These are phyloP conservation scores for Heteromeles arbutifolia DNA, from an alignment of 306 rosid genomes.

Conservation along the genomic window DNA sequence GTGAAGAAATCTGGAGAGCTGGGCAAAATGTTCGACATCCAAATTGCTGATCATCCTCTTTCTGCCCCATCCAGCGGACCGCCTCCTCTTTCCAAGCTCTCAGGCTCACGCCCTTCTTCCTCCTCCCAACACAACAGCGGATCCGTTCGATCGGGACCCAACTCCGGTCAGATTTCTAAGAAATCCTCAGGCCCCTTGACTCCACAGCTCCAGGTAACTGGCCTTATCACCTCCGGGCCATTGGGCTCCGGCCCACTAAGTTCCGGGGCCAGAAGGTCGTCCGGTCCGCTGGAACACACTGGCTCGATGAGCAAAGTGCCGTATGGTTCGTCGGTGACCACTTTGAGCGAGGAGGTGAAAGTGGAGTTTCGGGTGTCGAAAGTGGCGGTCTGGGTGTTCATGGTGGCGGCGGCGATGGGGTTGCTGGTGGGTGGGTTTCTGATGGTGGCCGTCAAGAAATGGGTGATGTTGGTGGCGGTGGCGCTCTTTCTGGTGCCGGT, in stretches of 20 bases:
- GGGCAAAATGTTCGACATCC: slow-evolving; percentile 82
- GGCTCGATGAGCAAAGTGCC: slow-evolving; percentile 46
- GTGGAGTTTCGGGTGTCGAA: slow-evolving; percentile 71
- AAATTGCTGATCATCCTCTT: slow-evolving; percentile 23
- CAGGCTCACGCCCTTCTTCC: slow-evolving; percentile 45
- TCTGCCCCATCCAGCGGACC: slow-evolving; percentile 13
- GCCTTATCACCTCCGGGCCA: slow-evolving; percentile 63
- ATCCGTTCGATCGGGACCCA: slow-evolving; percentile 77
- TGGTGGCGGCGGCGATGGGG: slow-evolving; percentile 71
- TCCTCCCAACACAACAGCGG: slow-evolving; percentile 69
- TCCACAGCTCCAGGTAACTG: slow-evolving; percentile 55
- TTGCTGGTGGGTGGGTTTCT: slow-evolving; percentile 82
- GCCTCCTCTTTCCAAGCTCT: slow-evolving; percentile 33
- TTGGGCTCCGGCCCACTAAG: slow-evolving; percentile 75
- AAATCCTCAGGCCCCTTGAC: slow-evolving; percentile 21
- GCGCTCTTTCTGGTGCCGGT: slow-evolving; percentile 49
- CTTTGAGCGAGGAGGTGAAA: slow-evolving; percentile 51
- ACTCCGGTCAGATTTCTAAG: slow-evolving; percentile 48
- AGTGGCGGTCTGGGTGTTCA: slow-evolving; percentile 63
- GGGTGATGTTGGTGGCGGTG: slow-evolving; percentile 52
- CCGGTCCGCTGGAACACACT: slow-evolving; percentile 39
- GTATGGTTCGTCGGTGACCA: slow-evolving; percentile 83
- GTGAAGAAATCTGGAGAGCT: slow-evolving; percentile 91
- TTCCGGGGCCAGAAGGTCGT: slow-evolving; percentile 48
- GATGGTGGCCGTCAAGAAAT: slow-evolving; percentile 89